A percentile compares a stretch with the other conserved stretches of the same genome.
Evolutionary conservation across 208 protist genomes (phyloP).

Genomic region (Leishmania arabica): DNA sequence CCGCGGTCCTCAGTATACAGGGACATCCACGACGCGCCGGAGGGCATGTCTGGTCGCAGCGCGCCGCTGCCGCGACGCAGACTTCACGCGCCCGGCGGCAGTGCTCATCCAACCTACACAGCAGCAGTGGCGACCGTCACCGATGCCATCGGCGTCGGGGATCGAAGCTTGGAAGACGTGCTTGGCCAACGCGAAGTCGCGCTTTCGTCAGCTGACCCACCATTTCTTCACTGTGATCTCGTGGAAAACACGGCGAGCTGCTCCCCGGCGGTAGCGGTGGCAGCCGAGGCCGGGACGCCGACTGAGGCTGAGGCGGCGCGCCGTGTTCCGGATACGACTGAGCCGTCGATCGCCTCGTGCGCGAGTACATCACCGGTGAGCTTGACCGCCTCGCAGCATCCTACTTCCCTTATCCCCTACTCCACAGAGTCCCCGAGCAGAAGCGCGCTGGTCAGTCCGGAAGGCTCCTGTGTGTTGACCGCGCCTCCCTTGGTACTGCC

Average conservation of each 20-base stretch:
- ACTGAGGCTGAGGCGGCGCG: not conserved
- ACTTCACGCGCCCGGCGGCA: not conserved
- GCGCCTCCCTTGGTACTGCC: not conserved
- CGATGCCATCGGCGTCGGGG: no score
- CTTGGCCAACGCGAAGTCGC: no score
- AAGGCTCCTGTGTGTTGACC: not conserved
- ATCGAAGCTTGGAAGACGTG: no score
- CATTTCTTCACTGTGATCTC: no score
- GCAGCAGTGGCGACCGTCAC: not conserved
- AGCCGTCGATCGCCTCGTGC: not conserved
- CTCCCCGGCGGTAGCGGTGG: not conserved
- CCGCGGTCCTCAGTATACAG: not conserved
- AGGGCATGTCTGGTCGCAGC: not conserved
- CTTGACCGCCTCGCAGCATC: not conserved
- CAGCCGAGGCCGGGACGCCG: not conserved
- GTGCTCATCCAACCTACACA: not conserved
- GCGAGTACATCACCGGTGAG: not conserved
- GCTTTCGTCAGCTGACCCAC: no score
- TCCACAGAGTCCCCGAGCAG: not conserved
- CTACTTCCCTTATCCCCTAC: not conserved
- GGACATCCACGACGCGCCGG: constrained; percentile 2
- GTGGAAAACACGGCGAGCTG: no score
- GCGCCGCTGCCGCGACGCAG: not conserved
- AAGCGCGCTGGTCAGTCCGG: not conserved
- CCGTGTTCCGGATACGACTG: not conserved